These are phyloP conservation scores for Diaporthe caulivora DNA, from an alignment of 2,329 filamentous ascomycete genomes.

Conservation along the genomic window DNA sequence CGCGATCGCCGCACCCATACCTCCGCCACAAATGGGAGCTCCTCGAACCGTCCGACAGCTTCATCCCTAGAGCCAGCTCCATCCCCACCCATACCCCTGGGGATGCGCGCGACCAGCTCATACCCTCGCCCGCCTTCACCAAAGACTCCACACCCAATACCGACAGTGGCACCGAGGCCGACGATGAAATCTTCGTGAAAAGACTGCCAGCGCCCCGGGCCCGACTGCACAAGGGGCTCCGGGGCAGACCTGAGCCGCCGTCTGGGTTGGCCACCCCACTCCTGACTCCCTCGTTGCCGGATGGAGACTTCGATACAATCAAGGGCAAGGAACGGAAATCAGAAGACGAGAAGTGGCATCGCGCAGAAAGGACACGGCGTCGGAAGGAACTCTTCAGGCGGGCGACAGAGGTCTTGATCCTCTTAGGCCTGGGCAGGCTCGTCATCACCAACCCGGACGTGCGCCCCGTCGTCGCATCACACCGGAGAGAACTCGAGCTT, in stretches of 20 bases:
- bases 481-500: constrained; percentile 61
- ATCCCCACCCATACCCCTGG: constrained; percentile 40
- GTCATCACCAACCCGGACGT: constrained; percentile 62
- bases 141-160: constrained; percentile 74
- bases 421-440: constrained; percentile 62
- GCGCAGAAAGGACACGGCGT: constrained; percentile 54
- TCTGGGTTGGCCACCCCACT: constrained; percentile 69
- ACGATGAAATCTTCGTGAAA: constrained; percentile 91
- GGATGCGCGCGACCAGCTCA: constrained; percentile 42
- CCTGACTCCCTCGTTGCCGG: constrained; percentile 60
- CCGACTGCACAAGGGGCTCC: constrained; percentile 81
- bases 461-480: constrained; percentile 57
- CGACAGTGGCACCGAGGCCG: constrained; percentile 94
- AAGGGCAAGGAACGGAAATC: constrained; percentile 41
- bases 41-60: constrained; percentile 55
- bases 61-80: constrained; percentile 43
- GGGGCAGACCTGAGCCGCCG: constrained; percentile 67
- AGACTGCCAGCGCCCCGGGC: constrained; percentile 84
- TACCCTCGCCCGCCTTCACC: constrained; percentile 50
- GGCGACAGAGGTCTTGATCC: constrained; percentile 63
- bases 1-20: constrained; percentile 77
- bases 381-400: constrained; percentile 66
- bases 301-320: constrained; percentile 53
- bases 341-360: constrained; percentile 32
- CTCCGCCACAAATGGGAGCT: constrained; percentile 70